These are phyloP conservation scores for Schizophyllum amplum DNA, from an alignment of 1,284 basidiomycete species.

Conservation along the genomic window DNA sequence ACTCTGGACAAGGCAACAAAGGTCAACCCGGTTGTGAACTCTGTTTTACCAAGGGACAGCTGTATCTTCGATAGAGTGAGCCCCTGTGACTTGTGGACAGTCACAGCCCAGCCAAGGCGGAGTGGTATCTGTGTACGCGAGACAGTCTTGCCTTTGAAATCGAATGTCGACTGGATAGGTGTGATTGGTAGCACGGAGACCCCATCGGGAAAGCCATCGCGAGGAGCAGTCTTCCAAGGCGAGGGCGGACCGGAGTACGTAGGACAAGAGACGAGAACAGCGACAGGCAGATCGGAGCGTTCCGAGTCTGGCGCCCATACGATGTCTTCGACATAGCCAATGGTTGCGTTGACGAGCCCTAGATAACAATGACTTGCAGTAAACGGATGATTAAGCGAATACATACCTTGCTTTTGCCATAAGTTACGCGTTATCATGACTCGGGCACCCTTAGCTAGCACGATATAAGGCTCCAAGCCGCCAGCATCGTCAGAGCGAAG, in stretches of 20 bases:
- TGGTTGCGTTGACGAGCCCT: slow-evolving; percentile 7
- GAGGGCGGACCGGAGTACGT: slow-evolving; percentile 10
- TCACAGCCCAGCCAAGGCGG: slow-evolving; percentile 4
- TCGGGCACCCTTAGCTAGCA: slow-evolving; percentile 5
- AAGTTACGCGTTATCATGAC: slow-evolving; percentile 13
- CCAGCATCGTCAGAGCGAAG: slow-evolving; percentile 8
- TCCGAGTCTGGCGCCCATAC: slow-evolving; percentile 2
- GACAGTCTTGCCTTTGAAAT: not conserved
- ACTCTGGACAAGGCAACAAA: slow-evolving; percentile 5
- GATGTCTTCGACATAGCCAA: slow-evolving; percentile 5
- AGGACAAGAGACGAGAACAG: slow-evolving; percentile 9
- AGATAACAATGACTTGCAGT: not conserved
- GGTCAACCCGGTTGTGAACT: slow-evolving; percentile 3
- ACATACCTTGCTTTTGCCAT: slow-evolving; percentile 6
- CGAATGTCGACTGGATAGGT: slow-evolving; percentile 3
- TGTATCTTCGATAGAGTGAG: slow-evolving; percentile 2
- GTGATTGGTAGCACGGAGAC: slow-evolving; percentile 10
- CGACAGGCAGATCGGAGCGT: slow-evolving; percentile 7
- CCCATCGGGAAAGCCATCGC: slow-evolving; percentile 3
- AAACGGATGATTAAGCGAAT: not conserved
- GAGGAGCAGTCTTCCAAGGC: slow-evolving; percentile 7
- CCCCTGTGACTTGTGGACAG: slow-evolving; percentile 8
- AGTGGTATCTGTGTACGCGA: slow-evolving; percentile 5
- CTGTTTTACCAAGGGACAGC: slow-evolving; percentile 1
- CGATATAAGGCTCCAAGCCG: slow-evolving; percentile 7